Base-by-base conservation (phyloP, 2,329 filamentous ascomycete genomes). In the Dryadomyces sulphureus region DNA sequence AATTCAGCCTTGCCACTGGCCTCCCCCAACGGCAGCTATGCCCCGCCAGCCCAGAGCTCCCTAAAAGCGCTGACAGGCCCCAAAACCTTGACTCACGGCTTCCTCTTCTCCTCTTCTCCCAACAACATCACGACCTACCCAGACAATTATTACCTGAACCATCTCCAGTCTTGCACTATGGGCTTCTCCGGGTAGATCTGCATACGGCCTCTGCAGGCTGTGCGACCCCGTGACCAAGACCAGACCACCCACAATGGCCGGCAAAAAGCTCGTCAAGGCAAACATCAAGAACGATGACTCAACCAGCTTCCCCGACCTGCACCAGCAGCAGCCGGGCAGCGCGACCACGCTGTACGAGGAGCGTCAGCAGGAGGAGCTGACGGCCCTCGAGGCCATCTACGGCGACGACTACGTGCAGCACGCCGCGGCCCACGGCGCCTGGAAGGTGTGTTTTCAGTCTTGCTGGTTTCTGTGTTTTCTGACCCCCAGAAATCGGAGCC, bases 361-460 rank as follows among this genome's bases (percentile, higher is more conserved):
- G 64, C 78, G 84, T 30, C 92, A 96, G 65, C 72, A 83, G 56
- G 84, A 94, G 59, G 92, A 96, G 65, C 72, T 94, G 48, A 76
- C 92, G 59, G 90, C 80, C 39, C 70, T 96, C 49, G 74, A 83
- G 56, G 84, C 90, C 38, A 93, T 96, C 43, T 96, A 92, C 59
- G 82, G 81, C 54, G 86, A 94, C 49, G 89, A 95, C 58, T 95
- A 87, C 58, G 72, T 82, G 54, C 78, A 82, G 59, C 75, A 87
- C 55, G 76, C 81, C 56, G 74, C 75, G 43, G 75, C 75, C 49
- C 76, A 79, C 49, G 73, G 77, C 54, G 89, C 88, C 36, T 96
- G 90, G 90, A 88, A 93, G 70, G 84, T 86, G 70, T 57, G 69
- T 14, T 14, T n/a, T 4, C 5, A 17, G 27, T 5, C n/a, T 24